phyloP scores from a whole-genome alignment of 2,329 filamentous ascomycete species.

The Xylaria sp. region DNA sequence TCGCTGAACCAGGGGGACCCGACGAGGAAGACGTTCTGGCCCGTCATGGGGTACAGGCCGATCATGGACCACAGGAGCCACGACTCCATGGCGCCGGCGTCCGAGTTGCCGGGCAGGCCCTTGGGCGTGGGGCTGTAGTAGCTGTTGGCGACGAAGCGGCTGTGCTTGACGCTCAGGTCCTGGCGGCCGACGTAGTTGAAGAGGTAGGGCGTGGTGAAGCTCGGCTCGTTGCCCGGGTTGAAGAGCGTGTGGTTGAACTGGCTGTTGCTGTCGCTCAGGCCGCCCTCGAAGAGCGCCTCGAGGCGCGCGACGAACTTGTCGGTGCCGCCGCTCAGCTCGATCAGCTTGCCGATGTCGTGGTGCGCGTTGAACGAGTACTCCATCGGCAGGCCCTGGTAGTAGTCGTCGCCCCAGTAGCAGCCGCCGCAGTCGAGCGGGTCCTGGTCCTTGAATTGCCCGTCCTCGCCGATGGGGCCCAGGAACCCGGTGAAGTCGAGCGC shows the following conservation, averaged over 20 bases:
- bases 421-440: slow-evolving; percentile 62
- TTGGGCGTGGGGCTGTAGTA: slow-evolving; percentile 58
- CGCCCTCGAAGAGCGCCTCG: slow-evolving; percentile 61
- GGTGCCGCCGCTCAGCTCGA: slow-evolving; percentile 58
- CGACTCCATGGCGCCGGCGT: slow-evolving; percentile 73
- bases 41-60: slow-evolving; percentile 68
- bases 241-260: slow-evolving; percentile 60
- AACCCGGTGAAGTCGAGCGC: slow-evolving; percentile 67
- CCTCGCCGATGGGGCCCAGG: slow-evolving; percentile 61
- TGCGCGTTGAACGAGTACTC: slow-evolving; percentile 71
- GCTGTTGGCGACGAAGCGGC: slow-evolving; percentile 59
- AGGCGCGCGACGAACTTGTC: slow-evolving; percentile 59
- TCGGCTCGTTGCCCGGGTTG: slow-evolving; percentile 69
- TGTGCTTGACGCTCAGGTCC: slow-evolving; percentile 61
- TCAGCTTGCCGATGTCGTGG: slow-evolving; percentile 62
- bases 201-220: slow-evolving; percentile 68
- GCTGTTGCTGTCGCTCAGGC: slow-evolving; percentile 45
- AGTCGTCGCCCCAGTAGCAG: slow-evolving; percentile 67
- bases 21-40: slow-evolving; percentile 69
- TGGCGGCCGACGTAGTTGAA: slow-evolving; percentile 69
- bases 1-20: slow-evolving; percentile 65
- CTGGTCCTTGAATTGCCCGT: slow-evolving; percentile 53
- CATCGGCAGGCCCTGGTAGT: slow-evolving; percentile 65
- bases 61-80: slow-evolving; percentile 72
- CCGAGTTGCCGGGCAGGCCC: slow-evolving; percentile 70